Evolutionary conservation across 305 asterid species (phyloP).

Genomic region (Euphrasia arctica): DNA sequence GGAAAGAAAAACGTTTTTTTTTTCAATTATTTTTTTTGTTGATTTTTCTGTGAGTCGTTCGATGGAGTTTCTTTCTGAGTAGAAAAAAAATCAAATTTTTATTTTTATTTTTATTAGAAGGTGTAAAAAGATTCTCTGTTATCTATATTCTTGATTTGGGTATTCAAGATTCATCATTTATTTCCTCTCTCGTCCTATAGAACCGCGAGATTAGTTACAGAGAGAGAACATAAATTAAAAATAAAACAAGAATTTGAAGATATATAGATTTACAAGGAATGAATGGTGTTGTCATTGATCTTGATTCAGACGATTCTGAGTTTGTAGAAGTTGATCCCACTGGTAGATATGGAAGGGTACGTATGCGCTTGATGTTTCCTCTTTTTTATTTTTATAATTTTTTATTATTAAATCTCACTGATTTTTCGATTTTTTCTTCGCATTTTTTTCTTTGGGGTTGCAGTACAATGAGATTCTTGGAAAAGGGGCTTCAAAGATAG

Average conservation of each 20-base stretch:
- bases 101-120: neutral
- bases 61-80: constrained; percentile 15
- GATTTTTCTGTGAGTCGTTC: constrained; percentile 17
- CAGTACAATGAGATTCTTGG: constrained; percentile 85
- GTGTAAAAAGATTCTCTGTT: constrained; percentile 17
- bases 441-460: constrained; percentile 20
- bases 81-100: neutral
- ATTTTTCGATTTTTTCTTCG: neutral
- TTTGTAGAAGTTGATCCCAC: constrained; percentile 84
- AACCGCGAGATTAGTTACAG: constrained; percentile 11
- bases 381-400: neutral
- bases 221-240: neutral
- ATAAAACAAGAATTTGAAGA: neutral
- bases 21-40: no score
- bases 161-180: constrained; percentile 18
- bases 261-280: constrained; percentile 28
- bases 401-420: neutral
- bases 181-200: constrained; percentile 16
- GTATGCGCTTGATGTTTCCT: neutral
- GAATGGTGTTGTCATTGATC: constrained; percentile 50
- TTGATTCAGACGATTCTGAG: constrained; percentile 52
- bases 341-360: constrained; percentile 89
- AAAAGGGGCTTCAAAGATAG: constrained; percentile 84
- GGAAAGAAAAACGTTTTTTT: neutral
- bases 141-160: constrained; percentile 24